Evolutionary conservation across 2,329 filamentous ascomycete genomes (phyloP), one percentile per base, ranked within the genome.

Genomic region (Xylariaceae sp.): DNA sequence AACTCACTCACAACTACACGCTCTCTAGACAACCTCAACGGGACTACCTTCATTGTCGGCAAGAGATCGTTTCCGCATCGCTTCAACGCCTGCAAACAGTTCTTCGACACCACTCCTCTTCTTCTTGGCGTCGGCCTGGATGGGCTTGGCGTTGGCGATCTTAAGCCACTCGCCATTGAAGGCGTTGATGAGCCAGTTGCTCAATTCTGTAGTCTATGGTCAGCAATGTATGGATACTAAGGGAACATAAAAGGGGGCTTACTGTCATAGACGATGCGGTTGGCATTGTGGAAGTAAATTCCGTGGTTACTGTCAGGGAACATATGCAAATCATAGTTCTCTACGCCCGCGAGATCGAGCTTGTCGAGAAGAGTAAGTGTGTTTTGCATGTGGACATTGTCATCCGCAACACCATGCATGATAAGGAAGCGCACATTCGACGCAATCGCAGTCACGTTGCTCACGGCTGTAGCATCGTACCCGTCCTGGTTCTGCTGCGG

Each of bases 371-470:
- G 76, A 1, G 87, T 89, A 59, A 97, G 82, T 0, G 92, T 92
- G 74, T 96, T 97, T 74, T 99, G 95, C 74, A 96, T 86, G 73
- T 99, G 95, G 10, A 99, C 94, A 69, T 99, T 99, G 75, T 99
- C 94, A 70, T 99, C 94, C 6, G 89, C 89, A n/a, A 92, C 84
- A 66, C 94, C 94, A 72, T 99, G 94, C 90, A 97, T 97, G 68
- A 99, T 73, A 45, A 99, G 79, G 77, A 97, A 99, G 37, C 93
- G 87, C 62, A 92, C 89, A 72, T 88, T 96, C 64, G 86, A 75
- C 3, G 81, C 78, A 5, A 99, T 80, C 0, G 90, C 88, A 0
- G 82, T 79, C 63, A 87, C 87, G 70, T 99, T 90, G 60, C 73
- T 82, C 69, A 99, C 86, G 55, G 85, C 85, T 4, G 89, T 85